A percentile compares a stretch with the other conserved stretches of the same genome.
These are phyloP conservation scores for Xylaria scruposa DNA, from an alignment of 495 filamentous ascomycete genomes.

Conservation along the genomic window DNA sequence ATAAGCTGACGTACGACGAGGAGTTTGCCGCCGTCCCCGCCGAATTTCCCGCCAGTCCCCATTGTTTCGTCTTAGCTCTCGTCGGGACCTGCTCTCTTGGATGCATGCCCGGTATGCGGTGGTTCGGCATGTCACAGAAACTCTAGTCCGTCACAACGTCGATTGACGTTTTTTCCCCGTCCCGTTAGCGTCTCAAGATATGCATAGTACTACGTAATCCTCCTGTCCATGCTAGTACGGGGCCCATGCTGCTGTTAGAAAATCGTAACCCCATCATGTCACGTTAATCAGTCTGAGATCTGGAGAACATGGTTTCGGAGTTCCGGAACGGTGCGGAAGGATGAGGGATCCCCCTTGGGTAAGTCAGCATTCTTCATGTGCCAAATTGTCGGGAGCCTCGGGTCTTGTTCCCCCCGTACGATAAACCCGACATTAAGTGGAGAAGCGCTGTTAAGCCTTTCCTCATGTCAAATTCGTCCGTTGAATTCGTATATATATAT, in stretches of 20 bases:
- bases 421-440: neutral
- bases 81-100: too few species aligned
- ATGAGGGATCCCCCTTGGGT: constrained; percentile 15
- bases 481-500: neutral
- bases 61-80: neutral
- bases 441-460: neutral
- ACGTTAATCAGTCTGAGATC: constrained; percentile 19
- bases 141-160: neutral
- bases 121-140: neutral
- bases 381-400: constrained; percentile 11
- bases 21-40: constrained; percentile 7
- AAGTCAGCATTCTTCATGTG: neutral
- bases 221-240: neutral
- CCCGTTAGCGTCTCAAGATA: constrained; percentile 3
- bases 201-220: neutral
- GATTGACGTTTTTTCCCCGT: neutral
- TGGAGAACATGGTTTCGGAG: constrained; percentile 16
- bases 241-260: too few species aligned
- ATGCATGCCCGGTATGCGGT: neutral
- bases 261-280: constrained; percentile 1
- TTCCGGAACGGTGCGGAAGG: constrained; percentile 25
- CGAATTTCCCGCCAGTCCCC: neutral
- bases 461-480: neutral
- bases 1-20: constrained; percentile 13
- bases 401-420: constrained; percentile 4